Evolutionary conservation across 1,284 basidiomycete species (phyloP).

Genomic region (Meripilus lineatus): DNA sequence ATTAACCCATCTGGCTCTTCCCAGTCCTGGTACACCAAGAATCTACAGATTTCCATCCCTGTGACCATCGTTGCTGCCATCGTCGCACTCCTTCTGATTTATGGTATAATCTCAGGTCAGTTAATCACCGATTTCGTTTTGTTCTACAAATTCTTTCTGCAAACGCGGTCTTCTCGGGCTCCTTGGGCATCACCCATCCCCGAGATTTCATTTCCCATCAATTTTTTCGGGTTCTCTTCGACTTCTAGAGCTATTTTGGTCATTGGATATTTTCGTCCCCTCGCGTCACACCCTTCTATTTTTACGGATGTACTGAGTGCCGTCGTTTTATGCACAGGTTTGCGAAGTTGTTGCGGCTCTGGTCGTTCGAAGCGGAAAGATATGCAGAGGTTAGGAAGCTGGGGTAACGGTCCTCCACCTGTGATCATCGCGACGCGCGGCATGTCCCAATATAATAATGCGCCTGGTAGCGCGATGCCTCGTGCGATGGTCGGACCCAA

Average conservation of each 20-base stretch:
- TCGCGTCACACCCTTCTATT: not conserved
- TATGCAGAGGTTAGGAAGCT: slow-evolving; percentile 1
- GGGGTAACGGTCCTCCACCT: not conserved
- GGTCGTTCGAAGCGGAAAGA: not conserved
- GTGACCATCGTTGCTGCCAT: slow-evolving; percentile 72
- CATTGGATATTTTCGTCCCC: not conserved
- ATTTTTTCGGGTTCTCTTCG: too few relatives aligned
- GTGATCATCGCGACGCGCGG: not conserved
- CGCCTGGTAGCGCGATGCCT: too few relatives aligned
- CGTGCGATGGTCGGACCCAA: too few relatives aligned
- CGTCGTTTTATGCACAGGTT: not conserved
- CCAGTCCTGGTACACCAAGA: slow-evolving; percentile 69
- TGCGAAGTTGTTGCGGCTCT: not conserved
- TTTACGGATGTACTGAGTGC: too few relatives aligned
- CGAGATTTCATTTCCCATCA: too few relatives aligned
- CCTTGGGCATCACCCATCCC: too few relatives aligned
- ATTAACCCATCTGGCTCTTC: not conserved
- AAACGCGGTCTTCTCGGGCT: not conserved
- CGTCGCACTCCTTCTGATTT: slow-evolving; percentile 49
- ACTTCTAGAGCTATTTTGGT: too few relatives aligned
- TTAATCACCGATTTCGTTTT: slow-evolving; percentile 1
- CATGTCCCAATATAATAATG: too few relatives aligned
- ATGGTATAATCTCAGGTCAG: slow-evolving; percentile 28
- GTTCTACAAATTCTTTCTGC: not conserved
- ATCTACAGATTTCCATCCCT: slow-evolving; percentile 79